Conservation (phyloP, 768 basidiomycete genomes). For the Boletus subcaerulescens region DNA sequence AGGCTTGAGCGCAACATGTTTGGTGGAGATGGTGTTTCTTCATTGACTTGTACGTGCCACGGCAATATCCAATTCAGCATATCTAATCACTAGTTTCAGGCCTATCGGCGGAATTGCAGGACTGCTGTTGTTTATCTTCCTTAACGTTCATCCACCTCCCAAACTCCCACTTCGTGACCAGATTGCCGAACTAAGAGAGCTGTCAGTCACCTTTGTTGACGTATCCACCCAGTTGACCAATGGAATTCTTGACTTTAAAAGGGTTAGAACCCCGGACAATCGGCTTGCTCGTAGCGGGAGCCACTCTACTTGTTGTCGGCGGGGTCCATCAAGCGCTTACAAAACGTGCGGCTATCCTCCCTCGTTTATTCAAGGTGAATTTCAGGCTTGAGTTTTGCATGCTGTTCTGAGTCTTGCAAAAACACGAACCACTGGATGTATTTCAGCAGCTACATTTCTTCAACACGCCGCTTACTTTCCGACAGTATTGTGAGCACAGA, state of each 20-base stretch:
- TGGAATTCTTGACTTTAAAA: slow-evolving; percentile 19
- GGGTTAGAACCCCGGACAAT: slow-evolving; percentile 60
- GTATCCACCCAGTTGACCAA: background rate
- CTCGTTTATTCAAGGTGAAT: slow-evolving; percentile 66
- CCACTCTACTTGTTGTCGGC: slow-evolving; percentile 45
- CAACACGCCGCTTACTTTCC: slow-evolving; percentile 63
- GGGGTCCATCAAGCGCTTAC: slow-evolving; percentile 60
- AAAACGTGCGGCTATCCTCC: slow-evolving; percentile 62
- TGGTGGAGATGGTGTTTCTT: slow-evolving; percentile 83
- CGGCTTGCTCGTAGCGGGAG: slow-evolving; percentile 52
- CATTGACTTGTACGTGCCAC: slow-evolving; percentile 53
- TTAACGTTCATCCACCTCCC: slow-evolving; percentile 70
- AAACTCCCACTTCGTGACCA: slow-evolving; percentile 57
- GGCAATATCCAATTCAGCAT: background rate
- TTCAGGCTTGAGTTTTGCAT: background rate
- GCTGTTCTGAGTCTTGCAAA: slow-evolving; percentile 19
- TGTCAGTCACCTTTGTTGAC: slow-evolving; percentile 43
- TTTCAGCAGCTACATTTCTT: slow-evolving; percentile 55
- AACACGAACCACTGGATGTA: slow-evolving; percentile 66
- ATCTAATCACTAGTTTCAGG: slow-evolving; percentile 31
- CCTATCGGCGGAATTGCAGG: slow-evolving; percentile 69
- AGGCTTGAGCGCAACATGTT: slow-evolving; percentile 50
- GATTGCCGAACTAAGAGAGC: slow-evolving; percentile 50
- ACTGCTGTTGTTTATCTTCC: slow-evolving; percentile 61
- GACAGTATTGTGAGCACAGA: slow-evolving; percentile 27